Conservation (phyloP, 768 basidiomycete genomes). For the Suillus spraguei region DNA sequence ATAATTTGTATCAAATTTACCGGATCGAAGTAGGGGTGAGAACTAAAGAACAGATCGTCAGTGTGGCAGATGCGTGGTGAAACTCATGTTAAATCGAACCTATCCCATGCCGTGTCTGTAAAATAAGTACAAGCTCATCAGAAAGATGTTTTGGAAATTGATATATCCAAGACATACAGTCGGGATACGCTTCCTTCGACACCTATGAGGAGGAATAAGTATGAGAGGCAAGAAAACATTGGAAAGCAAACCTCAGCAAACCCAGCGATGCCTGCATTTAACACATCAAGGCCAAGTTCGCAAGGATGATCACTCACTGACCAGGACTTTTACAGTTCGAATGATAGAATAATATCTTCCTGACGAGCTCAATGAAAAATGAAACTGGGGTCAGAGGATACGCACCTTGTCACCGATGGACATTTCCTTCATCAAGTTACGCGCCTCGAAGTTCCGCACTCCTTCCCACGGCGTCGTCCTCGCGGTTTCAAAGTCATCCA, state of each 20-base stretch:
- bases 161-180: constrained; percentile 56
- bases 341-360: constrained; percentile 82
- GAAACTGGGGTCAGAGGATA: constrained; percentile 7
- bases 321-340: constrained; percentile 86
- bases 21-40: constrained; percentile 81
- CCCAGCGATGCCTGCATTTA: constrained; percentile 65
- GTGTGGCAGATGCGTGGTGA: constrained; percentile 12
- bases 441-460: constrained; percentile 82
- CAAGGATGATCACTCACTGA: constrained; percentile 29
- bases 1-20: constrained; percentile 40
- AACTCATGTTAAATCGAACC: constrained; percentile 47
- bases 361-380: constrained; percentile 5
- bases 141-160: constrained; percentile 13
- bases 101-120: constrained; percentile 88
- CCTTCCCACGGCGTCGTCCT: constrained; percentile 83
- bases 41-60: constrained; percentile 33
- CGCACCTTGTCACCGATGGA: constrained; percentile 69
- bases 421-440: constrained; percentile 86
- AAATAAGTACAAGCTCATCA: constrained; percentile 12
- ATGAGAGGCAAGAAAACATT: neutral
- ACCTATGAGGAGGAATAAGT: constrained; percentile 46
- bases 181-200: constrained; percentile 84
- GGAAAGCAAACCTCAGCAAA: constrained; percentile 68
- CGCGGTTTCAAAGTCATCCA: constrained; percentile 80
- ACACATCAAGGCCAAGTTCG: neutral